phyloP scores from a whole-genome alignment of 2,329 filamentous ascomycete genomes.

The Tolypocladium album region DNA sequence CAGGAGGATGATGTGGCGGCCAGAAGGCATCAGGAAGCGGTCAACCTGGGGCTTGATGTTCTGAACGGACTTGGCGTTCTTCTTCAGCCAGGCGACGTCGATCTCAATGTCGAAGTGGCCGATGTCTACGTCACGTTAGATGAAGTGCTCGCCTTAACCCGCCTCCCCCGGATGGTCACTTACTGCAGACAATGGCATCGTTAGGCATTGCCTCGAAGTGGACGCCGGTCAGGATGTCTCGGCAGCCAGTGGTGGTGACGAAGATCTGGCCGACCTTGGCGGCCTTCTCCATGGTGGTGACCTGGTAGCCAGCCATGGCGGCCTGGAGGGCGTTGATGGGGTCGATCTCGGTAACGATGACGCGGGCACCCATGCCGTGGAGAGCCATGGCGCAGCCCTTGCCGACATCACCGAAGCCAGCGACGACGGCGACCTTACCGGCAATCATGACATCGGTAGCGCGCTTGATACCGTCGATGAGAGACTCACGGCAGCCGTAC shows the following conservation, averaged over 20 bases:
- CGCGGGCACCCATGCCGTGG: slow-evolving; percentile 92
- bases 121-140: slow-evolving; percentile 51
- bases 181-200: slow-evolving; percentile 97
- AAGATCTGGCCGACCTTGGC: slow-evolving; percentile 88
- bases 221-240: slow-evolving; percentile 84
- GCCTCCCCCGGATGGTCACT: slow-evolving; percentile 15
- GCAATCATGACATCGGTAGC: slow-evolving; percentile 99
- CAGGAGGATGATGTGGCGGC: slow-evolving; percentile 95
- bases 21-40: slow-evolving; percentile 88
- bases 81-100: slow-evolving; percentile 98
- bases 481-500: slow-evolving; percentile 97
- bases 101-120: slow-evolving; percentile 99
- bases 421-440: slow-evolving; percentile 95
- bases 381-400: slow-evolving; percentile 97
- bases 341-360: slow-evolving; percentile 93
- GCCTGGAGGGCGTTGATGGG: slow-evolving; percentile 99
- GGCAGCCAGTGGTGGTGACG: slow-evolving; percentile 97
- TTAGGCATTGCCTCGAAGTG: slow-evolving; percentile 97
- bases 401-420: slow-evolving; percentile 97
- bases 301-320: slow-evolving; percentile 93
- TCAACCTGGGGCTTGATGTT: slow-evolving; percentile 99
- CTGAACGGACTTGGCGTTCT: slow-evolving; percentile 83
- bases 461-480: slow-evolving; percentile 99
- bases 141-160: neutral
- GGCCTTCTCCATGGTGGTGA: slow-evolving; percentile 97